phyloP scores from a whole-genome alignment of 2,329 filamentous ascomycete species.

The Thielaviopsis musarum region DNA sequence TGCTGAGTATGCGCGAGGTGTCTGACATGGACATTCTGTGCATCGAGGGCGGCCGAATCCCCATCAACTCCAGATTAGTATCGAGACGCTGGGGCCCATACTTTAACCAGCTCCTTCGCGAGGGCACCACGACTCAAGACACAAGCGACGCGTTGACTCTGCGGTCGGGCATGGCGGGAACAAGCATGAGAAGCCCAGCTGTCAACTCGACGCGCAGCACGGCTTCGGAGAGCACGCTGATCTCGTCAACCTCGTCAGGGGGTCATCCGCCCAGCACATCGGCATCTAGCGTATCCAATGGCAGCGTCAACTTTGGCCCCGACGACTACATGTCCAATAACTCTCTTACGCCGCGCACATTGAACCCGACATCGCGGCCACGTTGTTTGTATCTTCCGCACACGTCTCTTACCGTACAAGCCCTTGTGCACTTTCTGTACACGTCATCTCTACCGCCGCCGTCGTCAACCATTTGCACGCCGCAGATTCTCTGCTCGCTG shows the following conservation, averaged over 20 bases:
- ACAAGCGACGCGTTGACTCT: slow-evolving; percentile 62
- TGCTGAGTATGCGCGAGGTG: slow-evolving; percentile 64
- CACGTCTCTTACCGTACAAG: slow-evolving; percentile 74
- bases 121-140: slow-evolving; percentile 52
- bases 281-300: slow-evolving; percentile 27
- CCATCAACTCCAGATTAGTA: slow-evolving; percentile 81
- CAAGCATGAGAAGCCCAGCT: slow-evolving; percentile 25
- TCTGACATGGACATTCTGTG: slow-evolving; percentile 95
- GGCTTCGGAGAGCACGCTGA: slow-evolving; percentile 27
- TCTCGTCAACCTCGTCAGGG: slow-evolving; percentile 22
- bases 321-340: slow-evolving; percentile 30
- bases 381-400: slow-evolving; percentile 86
- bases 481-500: slow-evolving; percentile 88
- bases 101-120: slow-evolving; percentile 79
- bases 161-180: slow-evolving; percentile 41
- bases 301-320: slow-evolving; percentile 17
- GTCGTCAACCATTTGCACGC: slow-evolving; percentile 66
- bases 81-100: slow-evolving; percentile 86
- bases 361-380: slow-evolving; percentile 51
- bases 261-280: slow-evolving; percentile 27
- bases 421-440: slow-evolving; percentile 84
- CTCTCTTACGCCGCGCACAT: slow-evolving; percentile 37
- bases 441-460: slow-evolving; percentile 71
- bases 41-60: slow-evolving; percentile 76
- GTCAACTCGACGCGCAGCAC: slow-evolving; percentile 41